Base-by-base conservation (phyloP, 2,329 filamentous ascomycete genomes). In the Sporothrix brasiliensis region DNA sequence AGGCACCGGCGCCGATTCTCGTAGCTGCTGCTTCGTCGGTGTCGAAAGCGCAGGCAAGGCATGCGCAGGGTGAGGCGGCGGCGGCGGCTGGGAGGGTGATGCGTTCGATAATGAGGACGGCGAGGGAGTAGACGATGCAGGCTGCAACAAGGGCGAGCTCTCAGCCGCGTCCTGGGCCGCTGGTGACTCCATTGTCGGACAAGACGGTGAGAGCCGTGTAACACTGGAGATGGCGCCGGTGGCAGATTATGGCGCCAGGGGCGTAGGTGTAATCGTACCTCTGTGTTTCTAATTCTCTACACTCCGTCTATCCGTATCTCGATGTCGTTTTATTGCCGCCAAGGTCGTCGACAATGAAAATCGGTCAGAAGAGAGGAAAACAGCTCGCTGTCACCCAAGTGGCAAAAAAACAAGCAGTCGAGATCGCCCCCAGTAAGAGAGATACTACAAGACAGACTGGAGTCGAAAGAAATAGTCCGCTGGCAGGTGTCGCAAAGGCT, bases 111-210 rank as follows among this genome's bases (percentile, higher is more conserved):
- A 56, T 14, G 61, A 58, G 10, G 61, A 58, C 3, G 52, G 27
- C 3, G 60, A 66, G 19, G 69, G n/a, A 16, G 67, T 9, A 1
- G 71, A 41, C n/a, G 76, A 41, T 75, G 75, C 69, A n/a, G 70
- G 54, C 44, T 72, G 70, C 30, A 74, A 58, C 47, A 77, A 74
- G 30, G 76, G 76, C 60, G 75, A 75, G 56, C 69, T 72, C 63
- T 76, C 75, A 19, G 73, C 72, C 21, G 54, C 16, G 39, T 21
- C 50, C n/a, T 66, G 66, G 16, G 66, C n/a, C 19, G 50, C 19
- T 21, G 69, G 47, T 19, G 63, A n/a, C 24, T 68, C 68, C 70
- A 73, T 73, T 58, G 56, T 70, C 21, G 27, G 53, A 69, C 66
- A 70, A 34, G 30, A 14, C 34, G 52, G 21, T 21, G 53, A 19